Percentiles rank a stretch among this genome's conserved stretches.
Conservation (phyloP, 2,329 filamentous ascomycete genomes). For the Aspergillus tubingensis region DNA sequence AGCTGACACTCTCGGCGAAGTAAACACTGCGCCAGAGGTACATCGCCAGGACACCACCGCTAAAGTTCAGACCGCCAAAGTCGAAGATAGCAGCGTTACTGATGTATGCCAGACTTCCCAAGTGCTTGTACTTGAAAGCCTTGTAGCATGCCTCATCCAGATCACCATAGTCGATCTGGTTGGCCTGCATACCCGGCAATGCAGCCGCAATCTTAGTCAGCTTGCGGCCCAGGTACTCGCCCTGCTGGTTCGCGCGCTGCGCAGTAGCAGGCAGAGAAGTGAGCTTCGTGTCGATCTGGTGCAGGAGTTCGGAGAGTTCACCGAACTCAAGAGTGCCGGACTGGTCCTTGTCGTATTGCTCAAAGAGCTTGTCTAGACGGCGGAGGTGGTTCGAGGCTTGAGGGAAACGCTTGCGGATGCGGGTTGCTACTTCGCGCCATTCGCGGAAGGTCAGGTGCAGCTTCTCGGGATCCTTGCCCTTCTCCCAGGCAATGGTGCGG, state of each 20-base stretch:
- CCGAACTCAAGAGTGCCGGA: constrained; percentile 91
- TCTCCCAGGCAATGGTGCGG: constrained; percentile 85
- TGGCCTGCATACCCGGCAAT: constrained; percentile 71
- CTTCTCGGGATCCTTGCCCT: constrained; percentile 84
- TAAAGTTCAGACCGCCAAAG: constrained; percentile 73
- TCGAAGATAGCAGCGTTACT: constrained; percentile 97
- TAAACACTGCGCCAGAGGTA: constrained; percentile 97
- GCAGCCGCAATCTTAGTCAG: constrained; percentile 86
- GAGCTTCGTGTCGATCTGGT: constrained; percentile 91
- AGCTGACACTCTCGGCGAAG: constrained; percentile 94
- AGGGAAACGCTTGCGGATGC: constrained; percentile 85
- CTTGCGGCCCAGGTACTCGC: constrained; percentile 87
- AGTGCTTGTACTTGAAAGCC: constrained; percentile 89
- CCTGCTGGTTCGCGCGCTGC: constrained; percentile 94
- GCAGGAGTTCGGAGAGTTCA: constrained; percentile 83
- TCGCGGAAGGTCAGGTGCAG: constrained; percentile 82
- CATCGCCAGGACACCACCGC: constrained; percentile 85
- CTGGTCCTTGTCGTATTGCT: constrained; percentile 88
- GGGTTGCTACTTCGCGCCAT: constrained; percentile 81
- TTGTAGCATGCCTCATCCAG: constrained; percentile 90
- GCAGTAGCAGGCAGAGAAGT: constrained; percentile 94
- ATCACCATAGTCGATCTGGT: constrained; percentile 84
- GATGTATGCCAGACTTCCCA: constrained; percentile 90
- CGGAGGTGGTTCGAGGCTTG: constrained; percentile 85
- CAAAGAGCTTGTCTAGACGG: constrained; percentile 86